Conservation (phyloP, 305 asterid species). For the Solanum hybrid region DNA sequence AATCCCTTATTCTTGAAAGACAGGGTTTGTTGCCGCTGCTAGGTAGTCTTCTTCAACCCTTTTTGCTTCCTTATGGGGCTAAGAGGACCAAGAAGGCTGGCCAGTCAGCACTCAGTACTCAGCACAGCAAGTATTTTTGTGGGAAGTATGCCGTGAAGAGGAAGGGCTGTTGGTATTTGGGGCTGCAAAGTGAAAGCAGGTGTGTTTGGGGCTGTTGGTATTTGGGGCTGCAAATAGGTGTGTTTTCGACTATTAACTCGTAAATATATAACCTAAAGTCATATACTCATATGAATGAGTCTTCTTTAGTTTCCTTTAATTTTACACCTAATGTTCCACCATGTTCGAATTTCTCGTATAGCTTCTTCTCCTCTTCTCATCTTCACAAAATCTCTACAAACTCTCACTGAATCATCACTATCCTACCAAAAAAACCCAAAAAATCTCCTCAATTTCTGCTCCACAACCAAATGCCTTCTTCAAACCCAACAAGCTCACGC, state of each 20-base stretch:
- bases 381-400: conserved; percentile 2
- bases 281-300: not conserved
- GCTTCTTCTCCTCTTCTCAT: not conserved
- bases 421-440: not conserved
- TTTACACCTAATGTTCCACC: conserved; percentile 27
- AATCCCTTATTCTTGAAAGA: not conserved
- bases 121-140: not conserved
- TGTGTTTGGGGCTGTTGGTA: not conserved
- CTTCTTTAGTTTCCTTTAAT: not conserved
- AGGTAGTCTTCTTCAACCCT: not conserved
- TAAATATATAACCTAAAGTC: not conserved
- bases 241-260: not conserved
- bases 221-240: not conserved
- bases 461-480: conserved; percentile 29
- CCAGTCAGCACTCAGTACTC: not conserved
- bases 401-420: conserved; percentile 8
- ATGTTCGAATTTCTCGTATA: conserved; percentile 17
- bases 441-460: conserved; percentile 31
- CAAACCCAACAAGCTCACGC: conserved; percentile 63
- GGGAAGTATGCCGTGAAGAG: not conserved
- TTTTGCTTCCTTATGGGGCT: not conserved
- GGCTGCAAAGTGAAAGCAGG: not conserved
- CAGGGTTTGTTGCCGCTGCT: not conserved
- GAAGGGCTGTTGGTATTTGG: not conserved
- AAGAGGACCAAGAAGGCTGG: not conserved